A percentile compares a stretch with the other conserved stretches of the same genome.
Evolutionary conservation across 441 rosid genomes (phyloP).

Genomic region (Corymbia calophylla): DNA sequence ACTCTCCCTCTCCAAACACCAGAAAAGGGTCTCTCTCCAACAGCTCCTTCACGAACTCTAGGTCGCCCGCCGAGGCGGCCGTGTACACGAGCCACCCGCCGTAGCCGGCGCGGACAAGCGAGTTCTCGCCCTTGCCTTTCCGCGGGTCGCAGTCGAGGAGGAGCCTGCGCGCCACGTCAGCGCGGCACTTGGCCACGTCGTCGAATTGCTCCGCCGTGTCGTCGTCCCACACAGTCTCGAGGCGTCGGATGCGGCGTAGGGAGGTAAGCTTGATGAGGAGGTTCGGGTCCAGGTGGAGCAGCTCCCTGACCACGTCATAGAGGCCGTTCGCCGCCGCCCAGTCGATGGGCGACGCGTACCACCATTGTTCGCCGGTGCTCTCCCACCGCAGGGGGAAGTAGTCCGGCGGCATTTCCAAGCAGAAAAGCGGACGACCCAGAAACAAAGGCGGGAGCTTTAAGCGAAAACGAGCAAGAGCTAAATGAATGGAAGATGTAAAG

Average conservation of each 20-base stretch:
- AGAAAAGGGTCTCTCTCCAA: conserved; percentile 74
- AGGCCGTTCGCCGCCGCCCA: conserved; percentile 96
- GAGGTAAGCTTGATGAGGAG: conserved; percentile 96
- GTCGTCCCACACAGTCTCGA: conserved; percentile 97
- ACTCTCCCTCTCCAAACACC: conserved; percentile 96
- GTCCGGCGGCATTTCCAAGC: conserved; percentile 47
- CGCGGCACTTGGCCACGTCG: conserved; percentile 62
- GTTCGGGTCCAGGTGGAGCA: conserved; percentile 76
- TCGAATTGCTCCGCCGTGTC: conserved; percentile 31
- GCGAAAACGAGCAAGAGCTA: neutral
- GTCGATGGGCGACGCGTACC: conserved; percentile 98
- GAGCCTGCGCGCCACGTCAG: conserved; percentile 57
- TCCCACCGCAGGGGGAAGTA: conserved; percentile 98
- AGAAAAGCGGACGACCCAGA: neutral
- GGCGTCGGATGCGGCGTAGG: conserved; percentile 93
- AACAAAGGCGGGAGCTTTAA: neutral
- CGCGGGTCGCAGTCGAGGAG: conserved; percentile 37
- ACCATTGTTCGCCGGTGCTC: conserved; percentile 98
- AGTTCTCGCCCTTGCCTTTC: conserved; percentile 38
- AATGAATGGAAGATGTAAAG: neutral
- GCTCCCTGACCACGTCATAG: conserved; percentile 75
- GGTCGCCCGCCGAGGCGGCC: conserved; percentile 94
- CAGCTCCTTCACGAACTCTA: conserved; percentile 56
- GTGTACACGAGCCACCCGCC: conserved; percentile 97
- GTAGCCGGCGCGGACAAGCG: conserved; percentile 81